Percentiles rank a stretch among this genome's conserved stretches.
Evolutionary conservation across 2,329 filamentous ascomycete species (phyloP).

Genomic region (Botrytis squamosa): DNA sequence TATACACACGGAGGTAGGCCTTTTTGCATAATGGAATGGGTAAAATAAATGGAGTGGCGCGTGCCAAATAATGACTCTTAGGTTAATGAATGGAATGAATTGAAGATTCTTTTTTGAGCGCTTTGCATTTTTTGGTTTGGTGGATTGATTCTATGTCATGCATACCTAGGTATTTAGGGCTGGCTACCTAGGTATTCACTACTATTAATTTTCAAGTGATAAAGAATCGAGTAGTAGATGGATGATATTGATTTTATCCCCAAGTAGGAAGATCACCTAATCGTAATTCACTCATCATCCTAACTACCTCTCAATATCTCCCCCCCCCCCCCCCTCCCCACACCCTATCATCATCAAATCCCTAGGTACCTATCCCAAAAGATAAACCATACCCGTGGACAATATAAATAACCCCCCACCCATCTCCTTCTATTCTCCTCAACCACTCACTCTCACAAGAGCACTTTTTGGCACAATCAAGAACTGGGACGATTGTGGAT

Average conservation of each 20-base stretch:
- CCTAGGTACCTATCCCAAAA: neutral
- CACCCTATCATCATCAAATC: too few species aligned
- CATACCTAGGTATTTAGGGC: neutral
- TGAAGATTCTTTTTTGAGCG: too few species aligned
- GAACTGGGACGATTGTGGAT: too few species aligned
- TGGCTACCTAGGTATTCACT: neutral
- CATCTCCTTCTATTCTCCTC: neutral
- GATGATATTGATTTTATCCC: too few species aligned
- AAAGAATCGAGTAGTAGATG: too few species aligned
- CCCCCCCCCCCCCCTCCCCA: too few species aligned
- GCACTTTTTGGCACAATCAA: too few species aligned
- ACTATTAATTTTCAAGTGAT: neutral
- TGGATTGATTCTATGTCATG: fast-evolving
- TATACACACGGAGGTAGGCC: neutral
- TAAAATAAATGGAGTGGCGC: neutral
- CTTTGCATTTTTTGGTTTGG: neutral
- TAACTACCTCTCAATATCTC: neutral
- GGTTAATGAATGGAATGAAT: neutral
- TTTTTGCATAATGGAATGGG: neutral
- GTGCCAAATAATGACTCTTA: neutral
- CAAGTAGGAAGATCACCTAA: neutral
- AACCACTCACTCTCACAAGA: neutral
- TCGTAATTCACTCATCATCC: neutral
- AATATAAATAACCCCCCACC: neutral
- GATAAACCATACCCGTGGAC: too few species aligned